Conservation (phyloP, 768 basidiomycete species). For the Naganishia kalamii region DNA sequence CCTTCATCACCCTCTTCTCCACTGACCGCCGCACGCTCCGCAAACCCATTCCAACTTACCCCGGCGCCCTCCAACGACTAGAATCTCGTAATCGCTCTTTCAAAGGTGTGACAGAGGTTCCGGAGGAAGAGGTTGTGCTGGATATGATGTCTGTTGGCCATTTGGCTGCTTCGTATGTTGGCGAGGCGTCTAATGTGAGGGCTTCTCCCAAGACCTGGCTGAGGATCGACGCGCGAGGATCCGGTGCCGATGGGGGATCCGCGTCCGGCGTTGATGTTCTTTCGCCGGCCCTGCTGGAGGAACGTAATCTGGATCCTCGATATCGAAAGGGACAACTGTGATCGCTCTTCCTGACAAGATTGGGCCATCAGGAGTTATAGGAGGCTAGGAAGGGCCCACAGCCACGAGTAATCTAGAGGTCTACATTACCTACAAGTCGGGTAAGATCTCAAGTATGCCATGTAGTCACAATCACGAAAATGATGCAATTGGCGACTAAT, state of each 20-base stretch:
- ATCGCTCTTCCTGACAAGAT: too few relatives aligned
- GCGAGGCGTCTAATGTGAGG: neutral
- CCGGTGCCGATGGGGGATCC: neutral
- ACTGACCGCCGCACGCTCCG: neutral
- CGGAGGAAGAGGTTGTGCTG: neutral
- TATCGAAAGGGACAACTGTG: too few relatives aligned
- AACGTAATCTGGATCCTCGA: neutral
- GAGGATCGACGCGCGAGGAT: neutral
- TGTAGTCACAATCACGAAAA: too few relatives aligned
- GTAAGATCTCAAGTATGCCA: too few relatives aligned
- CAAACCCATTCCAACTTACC: constrained; percentile 23
- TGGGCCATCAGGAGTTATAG: too few relatives aligned
- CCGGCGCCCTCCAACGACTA: constrained; percentile 15
- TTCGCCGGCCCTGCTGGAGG: neutral
- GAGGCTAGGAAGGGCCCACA: too few relatives aligned
- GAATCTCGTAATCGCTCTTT: constrained; percentile 17
- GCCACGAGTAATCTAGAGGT: too few relatives aligned
- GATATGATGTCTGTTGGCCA: neutral
- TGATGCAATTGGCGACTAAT: too few relatives aligned
- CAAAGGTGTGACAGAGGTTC: neutral
- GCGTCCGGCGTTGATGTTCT: neutral
- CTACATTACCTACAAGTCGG: too few relatives aligned
- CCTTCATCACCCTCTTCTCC: constrained; percentile 2
- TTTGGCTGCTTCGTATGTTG: neutral
- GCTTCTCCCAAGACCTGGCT: constrained; percentile 7